A percentile compares a stretch with the other conserved stretches of the same genome.
Conservation (phyloP, 2,329 filamentous ascomycete species). For the Paecilomyces niveus region DNA sequence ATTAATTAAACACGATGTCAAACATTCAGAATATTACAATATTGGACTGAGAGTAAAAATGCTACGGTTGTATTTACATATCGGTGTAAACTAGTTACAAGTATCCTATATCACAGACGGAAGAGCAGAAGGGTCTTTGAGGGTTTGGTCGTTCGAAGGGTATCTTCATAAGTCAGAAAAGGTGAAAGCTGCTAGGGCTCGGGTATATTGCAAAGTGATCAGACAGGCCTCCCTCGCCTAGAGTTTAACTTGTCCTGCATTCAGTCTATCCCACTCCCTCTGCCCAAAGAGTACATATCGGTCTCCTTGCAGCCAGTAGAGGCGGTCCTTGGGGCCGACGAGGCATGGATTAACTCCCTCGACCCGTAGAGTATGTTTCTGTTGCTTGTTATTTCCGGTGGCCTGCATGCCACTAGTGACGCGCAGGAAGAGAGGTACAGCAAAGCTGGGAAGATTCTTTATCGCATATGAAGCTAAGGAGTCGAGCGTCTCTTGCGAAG, state of each 20-base stretch:
- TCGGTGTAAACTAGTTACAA: background rate
- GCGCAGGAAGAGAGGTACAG: constrained; percentile 70
- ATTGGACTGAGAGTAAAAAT: background rate
- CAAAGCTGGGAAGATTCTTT: constrained; percentile 61
- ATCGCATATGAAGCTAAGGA: constrained; percentile 56
- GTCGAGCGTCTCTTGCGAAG: constrained; percentile 41
- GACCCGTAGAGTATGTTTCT: constrained; percentile 65
- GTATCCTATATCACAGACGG: background rate
- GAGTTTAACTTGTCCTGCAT: constrained; percentile 63
- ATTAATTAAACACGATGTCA: too few relatives aligned
- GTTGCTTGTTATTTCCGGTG: constrained; percentile 84
- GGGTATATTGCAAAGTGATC: background rate
- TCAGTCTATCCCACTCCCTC: constrained; percentile 62
- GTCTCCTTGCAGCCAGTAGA: constrained; percentile 62
- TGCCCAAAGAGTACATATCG: constrained; percentile 62
- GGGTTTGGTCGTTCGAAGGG: background rate
- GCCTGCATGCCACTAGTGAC: constrained; percentile 56
- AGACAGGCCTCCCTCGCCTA: constrained; percentile 28
- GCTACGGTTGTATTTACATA: background rate
- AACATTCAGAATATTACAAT: too few relatives aligned
- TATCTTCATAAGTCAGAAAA: background rate
- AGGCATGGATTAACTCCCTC: constrained; percentile 63
- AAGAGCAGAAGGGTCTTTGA: background rate
- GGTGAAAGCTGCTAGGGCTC: background rate
- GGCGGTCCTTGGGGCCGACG: constrained; percentile 33